Conservation (phyloP, 1,139 yeast genomes). For the Hansenula sp. region DNA sequence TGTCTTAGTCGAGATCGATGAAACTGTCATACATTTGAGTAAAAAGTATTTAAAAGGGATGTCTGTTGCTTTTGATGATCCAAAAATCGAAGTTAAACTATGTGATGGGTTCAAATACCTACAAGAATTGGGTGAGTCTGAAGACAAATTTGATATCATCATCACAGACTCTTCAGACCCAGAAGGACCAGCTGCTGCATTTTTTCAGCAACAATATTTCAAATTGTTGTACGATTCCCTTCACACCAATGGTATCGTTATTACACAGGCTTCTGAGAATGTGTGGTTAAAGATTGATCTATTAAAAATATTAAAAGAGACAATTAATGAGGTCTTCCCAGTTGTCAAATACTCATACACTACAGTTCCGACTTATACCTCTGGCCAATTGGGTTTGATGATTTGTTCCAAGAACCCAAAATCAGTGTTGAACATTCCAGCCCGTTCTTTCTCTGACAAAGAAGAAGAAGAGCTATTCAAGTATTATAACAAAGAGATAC, state of each 20-base stretch:
- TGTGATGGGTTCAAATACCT: conserved; percentile 89
- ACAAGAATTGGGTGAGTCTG: conserved; percentile 34
- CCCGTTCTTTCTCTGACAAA: conserved; percentile 42
- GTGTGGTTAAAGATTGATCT: conserved; percentile 83
- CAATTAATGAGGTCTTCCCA: conserved; percentile 70
- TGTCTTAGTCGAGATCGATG: conserved; percentile 88
- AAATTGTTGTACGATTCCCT: conserved; percentile 66
- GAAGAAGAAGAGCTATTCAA: conserved; percentile 52
- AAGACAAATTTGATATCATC: conserved; percentile 68
- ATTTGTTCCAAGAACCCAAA: conserved; percentile 65
- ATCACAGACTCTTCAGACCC: conserved; percentile 97
- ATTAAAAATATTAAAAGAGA: conserved; percentile 53
- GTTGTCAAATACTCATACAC: conserved; percentile 80
- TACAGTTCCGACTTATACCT: conserved; percentile 93
- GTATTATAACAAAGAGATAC: conserved; percentile 75
- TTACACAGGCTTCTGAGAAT: conserved; percentile 90
- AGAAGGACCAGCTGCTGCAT: conserved; percentile 96
- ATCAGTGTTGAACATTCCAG: conserved; percentile 52
- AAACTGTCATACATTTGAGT: conserved; percentile 73
- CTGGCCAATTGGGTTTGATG: conserved; percentile 90
- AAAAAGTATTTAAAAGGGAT: conserved; percentile 74
- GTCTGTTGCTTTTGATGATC: conserved; percentile 70
- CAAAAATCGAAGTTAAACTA: conserved; percentile 68
- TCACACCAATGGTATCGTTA: conserved; percentile 70
- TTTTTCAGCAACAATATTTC: conserved; percentile 83